Evolutionary conservation across 2,329 filamentous ascomycete genomes (phyloP), one percentile per base, ranked within the genome.

Genomic region (Tricladium varicosporioides): DNA sequence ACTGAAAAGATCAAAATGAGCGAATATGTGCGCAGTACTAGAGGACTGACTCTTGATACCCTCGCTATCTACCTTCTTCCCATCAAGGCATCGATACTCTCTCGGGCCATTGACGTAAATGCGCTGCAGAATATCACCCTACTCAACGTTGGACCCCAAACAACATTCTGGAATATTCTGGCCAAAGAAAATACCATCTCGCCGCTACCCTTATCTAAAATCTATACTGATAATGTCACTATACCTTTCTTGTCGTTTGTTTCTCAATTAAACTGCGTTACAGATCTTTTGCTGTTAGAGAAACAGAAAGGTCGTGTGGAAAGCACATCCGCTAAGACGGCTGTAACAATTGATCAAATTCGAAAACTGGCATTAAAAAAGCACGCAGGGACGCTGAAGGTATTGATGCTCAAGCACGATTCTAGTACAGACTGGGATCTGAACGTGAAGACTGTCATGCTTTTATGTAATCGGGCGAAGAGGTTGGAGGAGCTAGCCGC

Each of bases 221-320:
- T 88, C 54, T 83, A 82, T 62, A 87, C 84, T 0, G 85, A 88
- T 65, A 80, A 87, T 60, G 84, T 86, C 16, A 81, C 82, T 0
- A 63, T 70, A 1, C 69, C 74, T 0, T 85, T 87, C 56, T 67
- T 88, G 51, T 75, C 75, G 1, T 80, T 80, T 56, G 74, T 84
- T 13, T 74, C 76, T 2, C 75, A 81, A 54, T 74, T 86, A 2
- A 69, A 79, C 5, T 74, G 76, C 55, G 66, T 88, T 1, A 75
- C 79, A n/a, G 81, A 86, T 59, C 70, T 88, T 1, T 82, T 83
- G 60, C 68, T 88, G 63, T 70, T 86, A 27, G 83, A 87, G 68
- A 75, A 73, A 5, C 52, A 66, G 15, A 81, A 80, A 62, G 73
- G 78, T 54, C 79, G 79, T 54, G 78, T 80, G 0, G 79, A 82